Conservation (phyloP, 306 rosid genomes). For the Clitoria ternatea region DNA sequence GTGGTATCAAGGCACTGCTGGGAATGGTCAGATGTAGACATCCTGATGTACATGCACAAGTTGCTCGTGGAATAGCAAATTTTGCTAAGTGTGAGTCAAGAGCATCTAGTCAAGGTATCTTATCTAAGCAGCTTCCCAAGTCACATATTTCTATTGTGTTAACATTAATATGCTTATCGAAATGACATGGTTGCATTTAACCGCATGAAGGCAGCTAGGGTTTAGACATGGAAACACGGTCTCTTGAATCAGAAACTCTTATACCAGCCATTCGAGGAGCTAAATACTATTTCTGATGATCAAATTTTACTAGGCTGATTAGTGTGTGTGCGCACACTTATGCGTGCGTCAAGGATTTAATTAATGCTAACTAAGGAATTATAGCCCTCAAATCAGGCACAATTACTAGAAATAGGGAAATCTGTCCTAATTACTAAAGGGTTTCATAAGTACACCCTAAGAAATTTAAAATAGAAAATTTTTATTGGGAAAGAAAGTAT, state of each 20-base stretch:
- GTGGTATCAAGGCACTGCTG: conserved; percentile 83
- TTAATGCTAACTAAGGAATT: background rate
- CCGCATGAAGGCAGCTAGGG: background rate
- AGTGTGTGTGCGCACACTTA: too few relatives aligned
- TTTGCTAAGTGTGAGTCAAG: conserved; percentile 94
- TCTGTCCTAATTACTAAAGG: background rate
- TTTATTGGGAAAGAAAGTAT: too few relatives aligned
- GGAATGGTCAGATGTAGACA: conserved; percentile 97
- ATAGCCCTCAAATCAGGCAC: background rate
- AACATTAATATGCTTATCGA: background rate
- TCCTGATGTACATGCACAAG: conserved; percentile 98
- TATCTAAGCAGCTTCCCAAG: background rate
- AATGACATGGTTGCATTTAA: background rate
- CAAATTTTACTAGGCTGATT: background rate
- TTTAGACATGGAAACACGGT: background rate
- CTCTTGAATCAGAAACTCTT: background rate
- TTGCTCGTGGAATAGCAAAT: conserved; percentile 98
- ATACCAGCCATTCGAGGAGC: background rate
- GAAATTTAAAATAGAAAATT: too few relatives aligned
- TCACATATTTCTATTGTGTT: background rate
- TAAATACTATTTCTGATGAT: background rate
- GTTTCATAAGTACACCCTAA: too few relatives aligned
- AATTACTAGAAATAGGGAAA: background rate
- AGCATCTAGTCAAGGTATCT: conserved; percentile 85
- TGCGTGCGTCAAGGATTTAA: background rate